A percentile compares a stretch with the other conserved stretches of the same genome.
Conservation (phyloP, 768 basidiomycete genomes). For the Russula foetens region DNA sequence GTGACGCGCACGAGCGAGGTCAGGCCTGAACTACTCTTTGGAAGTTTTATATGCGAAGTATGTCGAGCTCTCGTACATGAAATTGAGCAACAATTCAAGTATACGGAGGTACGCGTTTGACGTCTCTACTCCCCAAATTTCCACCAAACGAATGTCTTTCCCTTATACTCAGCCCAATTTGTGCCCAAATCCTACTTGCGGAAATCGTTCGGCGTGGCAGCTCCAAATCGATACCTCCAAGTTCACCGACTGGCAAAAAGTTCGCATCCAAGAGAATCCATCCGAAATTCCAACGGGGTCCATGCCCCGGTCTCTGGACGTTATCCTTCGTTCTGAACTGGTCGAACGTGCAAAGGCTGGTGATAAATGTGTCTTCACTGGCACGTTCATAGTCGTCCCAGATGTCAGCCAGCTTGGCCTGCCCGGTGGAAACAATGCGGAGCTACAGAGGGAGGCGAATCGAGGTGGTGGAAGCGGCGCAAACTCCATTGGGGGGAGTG, state of each 20-base stretch:
- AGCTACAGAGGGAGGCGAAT: conserved; percentile 81
- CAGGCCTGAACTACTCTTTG: conserved; percentile 86
- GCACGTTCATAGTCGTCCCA: conserved; percentile 96
- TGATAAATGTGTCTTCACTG: conserved; percentile 97
- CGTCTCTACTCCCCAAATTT: conserved; percentile 1
- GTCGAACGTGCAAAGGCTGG: conserved; percentile 99
- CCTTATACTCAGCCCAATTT: conserved; percentile 61
- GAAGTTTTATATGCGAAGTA: conserved; percentile 87
- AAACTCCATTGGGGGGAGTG: conserved; percentile 61
- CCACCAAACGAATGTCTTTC: not conserved
- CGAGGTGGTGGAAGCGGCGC: conserved; percentile 50
- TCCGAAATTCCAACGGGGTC: conserved; percentile 98
- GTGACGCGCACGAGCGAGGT: conserved; percentile 98
- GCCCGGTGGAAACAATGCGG: conserved; percentile 87
- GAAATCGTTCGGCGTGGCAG: conserved; percentile 85
- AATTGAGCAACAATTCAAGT: conserved; percentile 99
- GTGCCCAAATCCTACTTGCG: conserved; percentile 92
- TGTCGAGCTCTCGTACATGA: conserved; percentile 84
- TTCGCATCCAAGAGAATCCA: conserved; percentile 96
- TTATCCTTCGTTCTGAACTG: conserved; percentile 89
- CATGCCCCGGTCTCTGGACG: conserved; percentile 96
- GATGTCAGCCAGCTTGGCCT: conserved; percentile 95
- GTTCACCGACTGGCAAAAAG: conserved; percentile 99
- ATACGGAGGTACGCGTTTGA: conserved; percentile 68
- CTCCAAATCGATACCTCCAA: conserved; percentile 93